phyloP scores from a whole-genome alignment of 495 filamentous ascomycete species.

The Penicillium bialowiezense region DNA sequence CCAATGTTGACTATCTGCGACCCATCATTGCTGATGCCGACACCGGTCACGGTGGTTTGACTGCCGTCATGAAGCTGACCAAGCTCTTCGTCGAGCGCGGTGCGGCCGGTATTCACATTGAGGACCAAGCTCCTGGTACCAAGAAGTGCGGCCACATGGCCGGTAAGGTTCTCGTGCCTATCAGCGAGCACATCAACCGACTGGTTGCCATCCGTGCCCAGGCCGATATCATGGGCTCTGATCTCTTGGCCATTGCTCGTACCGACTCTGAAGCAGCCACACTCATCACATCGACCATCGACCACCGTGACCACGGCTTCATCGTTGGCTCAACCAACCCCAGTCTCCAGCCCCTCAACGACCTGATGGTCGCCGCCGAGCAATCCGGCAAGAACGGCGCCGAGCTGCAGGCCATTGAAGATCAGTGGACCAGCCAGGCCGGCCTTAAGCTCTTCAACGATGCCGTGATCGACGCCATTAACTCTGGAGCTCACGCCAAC shows the following conservation, averaged over 20 bases:
- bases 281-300: slow-evolving; percentile 94
- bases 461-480: slow-evolving; percentile 80
- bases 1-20: slow-evolving; percentile 89
- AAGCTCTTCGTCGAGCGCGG: slow-evolving; percentile 97
- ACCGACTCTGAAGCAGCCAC: slow-evolving; percentile 98
- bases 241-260: slow-evolving; percentile 86
- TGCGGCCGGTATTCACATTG: slow-evolving; percentile 96
- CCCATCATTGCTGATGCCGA: slow-evolving; percentile 97
- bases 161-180: slow-evolving; percentile 95
- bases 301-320: slow-evolving; percentile 90
- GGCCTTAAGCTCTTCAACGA: slow-evolving; percentile 87
- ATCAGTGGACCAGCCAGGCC: slow-evolving; percentile 80
- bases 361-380: slow-evolving; percentile 88
- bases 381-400: slow-evolving; percentile 74
- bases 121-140: slow-evolving; percentile 96
- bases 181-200: slow-evolving; percentile 97
- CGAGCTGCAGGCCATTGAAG: slow-evolving; percentile 88
- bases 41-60: slow-evolving; percentile 94
- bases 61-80: slow-evolving; percentile 98
- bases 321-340: slow-evolving; percentile 89
- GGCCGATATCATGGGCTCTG: slow-evolving; percentile 95
- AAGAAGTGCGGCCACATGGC: slow-evolving; percentile 99
- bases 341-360: slow-evolving; percentile 76
- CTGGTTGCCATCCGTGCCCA: slow-evolving; percentile 95
- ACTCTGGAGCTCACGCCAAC: slow-evolving; percentile 58